Conservation (phyloP, 441 rosid genomes). For the Jatropha podagrica region DNA sequence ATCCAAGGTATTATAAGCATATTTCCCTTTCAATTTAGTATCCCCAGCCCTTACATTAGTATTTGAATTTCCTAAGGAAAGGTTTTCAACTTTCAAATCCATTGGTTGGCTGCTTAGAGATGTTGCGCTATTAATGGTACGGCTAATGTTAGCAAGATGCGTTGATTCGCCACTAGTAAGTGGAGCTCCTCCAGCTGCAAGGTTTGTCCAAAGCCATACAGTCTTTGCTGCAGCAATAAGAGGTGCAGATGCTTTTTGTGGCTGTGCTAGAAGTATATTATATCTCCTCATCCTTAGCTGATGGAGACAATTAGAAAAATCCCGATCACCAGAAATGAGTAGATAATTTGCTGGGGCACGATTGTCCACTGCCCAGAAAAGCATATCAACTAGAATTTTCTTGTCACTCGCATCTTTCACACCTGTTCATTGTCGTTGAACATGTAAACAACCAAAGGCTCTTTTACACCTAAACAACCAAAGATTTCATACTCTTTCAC, state of each 20-base stretch:
- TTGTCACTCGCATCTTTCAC: slow-evolving; percentile 97
- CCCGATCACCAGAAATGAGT: slow-evolving; percentile 91
- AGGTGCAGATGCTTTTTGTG: slow-evolving; percentile 68
- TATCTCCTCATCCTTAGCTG: slow-evolving; percentile 88
- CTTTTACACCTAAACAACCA: not conserved
- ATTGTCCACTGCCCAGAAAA: slow-evolving; percentile 94
- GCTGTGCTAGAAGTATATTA: slow-evolving; percentile 85
- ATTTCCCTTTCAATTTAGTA: slow-evolving; percentile 37
- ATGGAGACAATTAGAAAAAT: slow-evolving; percentile 94
- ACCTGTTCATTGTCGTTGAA: slow-evolving; percentile 37
- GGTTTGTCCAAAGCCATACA: slow-evolving; percentile 89
- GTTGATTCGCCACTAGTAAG: slow-evolving; percentile 47
- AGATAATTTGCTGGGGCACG: slow-evolving; percentile 90
- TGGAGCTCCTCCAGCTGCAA: slow-evolving; percentile 74
- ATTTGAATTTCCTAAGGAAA: slow-evolving; percentile 25
- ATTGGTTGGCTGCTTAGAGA: slow-evolving; percentile 34
- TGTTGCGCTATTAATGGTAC: slow-evolving; percentile 24
- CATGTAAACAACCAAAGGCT: not conserved
- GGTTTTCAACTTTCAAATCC: slow-evolving; percentile 30
- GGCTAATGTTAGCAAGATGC: slow-evolving; percentile 33
- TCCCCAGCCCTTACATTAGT: slow-evolving; percentile 37
- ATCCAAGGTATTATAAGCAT: slow-evolving; percentile 29
- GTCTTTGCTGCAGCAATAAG: slow-evolving; percentile 81
- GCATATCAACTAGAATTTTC: slow-evolving; percentile 92
- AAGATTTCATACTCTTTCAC: no score